phyloP scores from a whole-genome alignment of 202 grass and related monocot species.

The Zoysia matrella region DNA sequence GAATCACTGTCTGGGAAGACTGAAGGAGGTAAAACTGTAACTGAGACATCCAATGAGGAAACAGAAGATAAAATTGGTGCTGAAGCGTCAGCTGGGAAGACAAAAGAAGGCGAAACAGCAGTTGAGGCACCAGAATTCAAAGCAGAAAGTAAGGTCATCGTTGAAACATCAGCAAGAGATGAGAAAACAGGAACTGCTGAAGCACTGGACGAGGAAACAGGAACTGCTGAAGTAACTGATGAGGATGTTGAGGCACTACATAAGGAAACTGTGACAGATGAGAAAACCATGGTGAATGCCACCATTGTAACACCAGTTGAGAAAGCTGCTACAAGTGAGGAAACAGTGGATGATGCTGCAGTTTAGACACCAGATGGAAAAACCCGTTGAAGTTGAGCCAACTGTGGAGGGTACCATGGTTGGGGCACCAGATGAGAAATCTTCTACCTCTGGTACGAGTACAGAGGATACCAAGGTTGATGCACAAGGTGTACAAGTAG shows the following conservation, averaged over 20 bases:
- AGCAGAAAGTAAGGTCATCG: conserved; percentile 2
- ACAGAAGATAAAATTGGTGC: conserved; percentile 15
- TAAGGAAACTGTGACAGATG: conserved; percentile 5
- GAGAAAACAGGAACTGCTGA: background rate
- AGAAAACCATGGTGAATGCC: background rate
- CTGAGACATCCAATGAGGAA: background rate
- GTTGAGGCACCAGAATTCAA: background rate
- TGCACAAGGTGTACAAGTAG: too few species aligned
- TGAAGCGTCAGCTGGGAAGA: conserved; percentile 20
- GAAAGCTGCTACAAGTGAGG: too few species aligned
- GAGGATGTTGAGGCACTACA: background rate
- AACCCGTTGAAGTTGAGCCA: too few species aligned
- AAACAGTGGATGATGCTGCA: too few species aligned
- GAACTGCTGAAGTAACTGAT: conserved; percentile 3
- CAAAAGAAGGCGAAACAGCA: conserved; percentile 31
- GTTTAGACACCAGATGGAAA: too few species aligned
- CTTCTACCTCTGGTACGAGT: too few species aligned
- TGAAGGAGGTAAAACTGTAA: conserved; percentile 26
- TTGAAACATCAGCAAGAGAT: conserved; percentile 10
- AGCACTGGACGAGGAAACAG: background rate
- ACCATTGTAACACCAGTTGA: too few species aligned
- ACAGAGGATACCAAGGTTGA: too few species aligned
- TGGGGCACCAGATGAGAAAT: too few species aligned
- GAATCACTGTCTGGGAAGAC: conserved; percentile 14
- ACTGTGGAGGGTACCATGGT: too few species aligned